These are phyloP conservation scores for Suillus hirtellus DNA, from an alignment of 768 basidiomycete species.

Conservation along the genomic window DNA sequence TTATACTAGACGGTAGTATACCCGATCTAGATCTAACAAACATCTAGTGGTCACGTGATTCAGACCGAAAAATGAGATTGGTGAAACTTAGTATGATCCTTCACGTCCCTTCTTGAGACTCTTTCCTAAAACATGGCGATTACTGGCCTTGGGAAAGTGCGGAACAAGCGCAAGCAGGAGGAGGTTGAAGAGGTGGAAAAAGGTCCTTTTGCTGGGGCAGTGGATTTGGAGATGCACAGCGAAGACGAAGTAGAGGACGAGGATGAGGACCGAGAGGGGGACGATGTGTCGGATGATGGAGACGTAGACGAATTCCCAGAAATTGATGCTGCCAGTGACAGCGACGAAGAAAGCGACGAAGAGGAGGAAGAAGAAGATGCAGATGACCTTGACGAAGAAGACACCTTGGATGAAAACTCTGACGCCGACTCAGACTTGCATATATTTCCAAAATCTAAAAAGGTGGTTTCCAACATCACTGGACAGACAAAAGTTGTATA, in stretches of 20 bases:
- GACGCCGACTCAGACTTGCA: slow-evolving; percentile 50
- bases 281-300: slow-evolving; percentile 51
- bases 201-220: slow-evolving; percentile 38
- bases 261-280: slow-evolving; percentile 33
- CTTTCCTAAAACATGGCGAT: slow-evolving; percentile 31
- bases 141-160: slow-evolving; percentile 34
- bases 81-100: slow-evolving; percentile 5
- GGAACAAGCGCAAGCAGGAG: slow-evolving; percentile 61
- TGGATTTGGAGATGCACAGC: slow-evolving; percentile 68
- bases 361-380: slow-evolving; percentile 31
- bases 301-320: slow-evolving; percentile 76
- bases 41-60: slow-evolving; percentile 5
- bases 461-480: slow-evolving; percentile 76
- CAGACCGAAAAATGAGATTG: neutral
- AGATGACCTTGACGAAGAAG: slow-evolving; percentile 39
- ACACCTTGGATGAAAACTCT: slow-evolving; percentile 28
- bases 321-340: slow-evolving; percentile 54
- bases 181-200: slow-evolving; percentile 40
- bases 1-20: slow-evolving; percentile 2
- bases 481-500: slow-evolving; percentile 82
- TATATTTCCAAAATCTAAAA: slow-evolving; percentile 63
- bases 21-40: slow-evolving; percentile 6
- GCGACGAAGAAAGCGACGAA: slow-evolving; percentile 35
- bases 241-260: slow-evolving; percentile 58
- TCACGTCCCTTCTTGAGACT: neutral